Evolutionary conservation across 495 filamentous ascomycete genomes (phyloP), one percentile per base, ranked within the genome.

Genomic region (Clohesyomyces aquaticus): DNA sequence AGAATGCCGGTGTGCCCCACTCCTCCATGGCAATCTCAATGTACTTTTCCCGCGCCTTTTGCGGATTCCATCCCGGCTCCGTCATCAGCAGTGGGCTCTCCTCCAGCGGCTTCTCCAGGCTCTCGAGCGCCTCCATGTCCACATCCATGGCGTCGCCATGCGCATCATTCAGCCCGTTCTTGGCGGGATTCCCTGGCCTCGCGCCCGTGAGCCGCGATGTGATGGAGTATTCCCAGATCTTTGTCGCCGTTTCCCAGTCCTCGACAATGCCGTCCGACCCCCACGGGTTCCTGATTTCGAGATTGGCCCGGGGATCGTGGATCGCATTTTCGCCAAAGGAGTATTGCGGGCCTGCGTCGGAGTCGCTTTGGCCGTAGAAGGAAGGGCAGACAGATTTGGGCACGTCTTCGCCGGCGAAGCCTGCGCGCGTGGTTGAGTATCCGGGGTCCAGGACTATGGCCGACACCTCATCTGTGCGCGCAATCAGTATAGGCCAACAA

Each of bases 391-490:
- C 84, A 14, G 91, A 91, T 81, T 98, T 98, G 59, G 94, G 94
- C 2, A 89, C 86, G 77, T 98, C 94, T 87, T 98, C 94, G 69
- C 95, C 94, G 3, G 94, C 94, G 73, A 96, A 98, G 64, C 94
- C 94, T 58, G 93, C 95, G 77, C 95, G 93, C 16, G 87, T 91
- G 69, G 85, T 89, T 47, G 87, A 90, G 78, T 89, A 96, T 43
- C 95, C 94, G 3, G 95, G 89, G 71, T 98, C 94, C 68, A 98
- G 90, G 22, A 98, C 90, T 71, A 98, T 90, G 25, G 94, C 94
- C 16, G 91, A 94, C 53, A 98, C 91, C 77, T 98, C 94, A 80
- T 98, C 94, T 69, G 52, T 50, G 35, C 9, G 11, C 12, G 25
- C 12, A 10, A 27, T 26, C 41, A 58, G 14, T 2, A 46, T 11